Conservation (phyloP, 176 grass and related monocot species). For the Ampelocalamus luodianensis region DNA sequence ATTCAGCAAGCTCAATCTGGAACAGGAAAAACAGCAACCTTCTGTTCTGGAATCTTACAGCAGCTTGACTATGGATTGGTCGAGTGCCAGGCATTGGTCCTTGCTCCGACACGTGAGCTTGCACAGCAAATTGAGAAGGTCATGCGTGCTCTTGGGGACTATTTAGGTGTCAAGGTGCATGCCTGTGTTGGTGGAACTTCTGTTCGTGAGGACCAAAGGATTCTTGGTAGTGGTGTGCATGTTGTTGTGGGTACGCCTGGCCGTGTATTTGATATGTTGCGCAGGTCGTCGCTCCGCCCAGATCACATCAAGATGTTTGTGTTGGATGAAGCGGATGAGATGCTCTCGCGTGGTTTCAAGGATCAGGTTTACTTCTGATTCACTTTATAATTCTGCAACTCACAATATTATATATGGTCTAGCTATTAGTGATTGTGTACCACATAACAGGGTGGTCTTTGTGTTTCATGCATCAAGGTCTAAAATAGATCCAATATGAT, state of each 20-base stretch:
- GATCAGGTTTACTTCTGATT: conserved; percentile 64
- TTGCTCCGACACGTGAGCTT: conserved; percentile 82
- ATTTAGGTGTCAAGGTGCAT: conserved; percentile 82
- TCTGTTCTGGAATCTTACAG: conserved; percentile 85
- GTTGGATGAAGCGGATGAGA: conserved; percentile 89
- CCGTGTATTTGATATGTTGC: conserved; percentile 78
- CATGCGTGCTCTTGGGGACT: conserved; percentile 87
- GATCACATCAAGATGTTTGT: conserved; percentile 86
- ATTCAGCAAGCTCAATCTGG: conserved; percentile 90
- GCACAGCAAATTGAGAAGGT: conserved; percentile 89
- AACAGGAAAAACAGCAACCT: conserved; percentile 86
- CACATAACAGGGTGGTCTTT: not conserved
- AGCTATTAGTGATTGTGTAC: not conserved
- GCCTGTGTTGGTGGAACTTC: conserved; percentile 87
- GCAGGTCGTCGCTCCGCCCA: conserved; percentile 69
- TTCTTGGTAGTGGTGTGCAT: conserved; percentile 82
- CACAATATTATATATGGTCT: not conserved
- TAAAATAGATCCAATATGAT: not conserved
- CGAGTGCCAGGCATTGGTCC: conserved; percentile 75
- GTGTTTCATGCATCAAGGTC: not conserved
- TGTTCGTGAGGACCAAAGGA: conserved; percentile 81
- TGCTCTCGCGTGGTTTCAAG: conserved; percentile 86
- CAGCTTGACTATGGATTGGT: conserved; percentile 78
- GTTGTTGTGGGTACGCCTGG: conserved; percentile 88
- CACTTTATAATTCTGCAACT: too few species aligned